A percentile compares a stretch with the other conserved stretches of the same genome.
These are phyloP conservation scores for Oropetium thomaeum DNA, from an alignment of 176 grass and related monocot species.

Conservation along the genomic window DNA sequence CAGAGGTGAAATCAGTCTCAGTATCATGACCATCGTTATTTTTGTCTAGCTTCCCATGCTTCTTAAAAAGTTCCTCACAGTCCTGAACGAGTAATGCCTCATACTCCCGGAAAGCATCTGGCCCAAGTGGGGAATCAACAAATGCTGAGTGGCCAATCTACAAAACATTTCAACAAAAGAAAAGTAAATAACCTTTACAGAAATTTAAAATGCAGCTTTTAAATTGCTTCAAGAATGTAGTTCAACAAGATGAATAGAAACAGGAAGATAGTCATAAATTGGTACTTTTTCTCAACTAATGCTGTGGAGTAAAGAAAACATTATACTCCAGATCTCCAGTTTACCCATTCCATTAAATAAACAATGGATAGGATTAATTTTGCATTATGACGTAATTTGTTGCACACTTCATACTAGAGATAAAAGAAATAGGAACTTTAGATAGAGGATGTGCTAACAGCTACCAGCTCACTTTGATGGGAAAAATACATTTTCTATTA, in stretches of 20 bases:
- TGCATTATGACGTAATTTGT: slow-evolving; percentile 8
- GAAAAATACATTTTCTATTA: background rate
- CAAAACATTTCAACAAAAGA: slow-evolving; percentile 24
- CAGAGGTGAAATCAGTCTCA: slow-evolving; percentile 33
- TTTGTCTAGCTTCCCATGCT: slow-evolving; percentile 45
- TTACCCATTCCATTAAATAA: background rate
- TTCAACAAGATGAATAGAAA: background rate
- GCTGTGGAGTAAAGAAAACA: slow-evolving; percentile 1
- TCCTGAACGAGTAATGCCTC: slow-evolving; percentile 86
- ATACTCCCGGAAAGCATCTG: slow-evolving; percentile 96
- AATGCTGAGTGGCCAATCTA: slow-evolving; percentile 80
- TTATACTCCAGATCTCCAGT: background rate
- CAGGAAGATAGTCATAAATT: slow-evolving; percentile 12
- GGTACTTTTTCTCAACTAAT: background rate
- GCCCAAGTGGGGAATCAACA: slow-evolving; percentile 81
- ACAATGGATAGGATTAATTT: background rate
- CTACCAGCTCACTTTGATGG: background rate
- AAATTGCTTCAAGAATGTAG: slow-evolving; percentile 7
- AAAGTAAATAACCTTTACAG: slow-evolving; percentile 7
- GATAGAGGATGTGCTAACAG: background rate
- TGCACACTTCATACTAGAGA: background rate
- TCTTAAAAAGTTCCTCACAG: slow-evolving; percentile 75
- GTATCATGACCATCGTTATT: slow-evolving; percentile 17
- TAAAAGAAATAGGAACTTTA: background rate
- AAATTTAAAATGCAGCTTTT: background rate